These are phyloP conservation scores for Mortierella sp. DNA, from an alignment of 371 early-diverging fungal genomes.

Conservation along the genomic window DNA sequence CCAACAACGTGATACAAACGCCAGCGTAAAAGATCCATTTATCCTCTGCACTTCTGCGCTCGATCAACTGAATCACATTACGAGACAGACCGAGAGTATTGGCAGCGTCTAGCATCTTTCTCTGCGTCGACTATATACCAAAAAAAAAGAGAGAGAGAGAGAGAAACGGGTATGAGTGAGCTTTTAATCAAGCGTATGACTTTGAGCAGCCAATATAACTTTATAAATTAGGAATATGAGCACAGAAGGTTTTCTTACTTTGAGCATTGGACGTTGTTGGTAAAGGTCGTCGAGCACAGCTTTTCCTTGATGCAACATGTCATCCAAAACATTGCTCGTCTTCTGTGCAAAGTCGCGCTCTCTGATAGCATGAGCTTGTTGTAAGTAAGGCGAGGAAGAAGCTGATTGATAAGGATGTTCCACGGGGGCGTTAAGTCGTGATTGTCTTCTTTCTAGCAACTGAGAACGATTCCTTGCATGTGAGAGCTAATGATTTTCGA, in stretches of 20 bases:
- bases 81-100: conserved; percentile 87
- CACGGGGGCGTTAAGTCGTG: conserved; percentile 34
- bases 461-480: conserved; percentile 62
- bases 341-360: conserved; percentile 64
- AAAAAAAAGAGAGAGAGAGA: background rate
- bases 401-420: conserved; percentile 40
- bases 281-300: conserved; percentile 76
- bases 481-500: conserved; percentile 20
- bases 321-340: conserved; percentile 77
- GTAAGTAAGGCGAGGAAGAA: conserved; percentile 39
- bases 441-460: conserved; percentile 62
- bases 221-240: background rate
- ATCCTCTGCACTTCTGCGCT: conserved; percentile 83
- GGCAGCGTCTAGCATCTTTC: conserved; percentile 81
- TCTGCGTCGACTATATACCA: conserved; percentile 74
- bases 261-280: conserved; percentile 84
- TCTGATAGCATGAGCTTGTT: conserved; percentile 50
- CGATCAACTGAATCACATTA: conserved; percentile 85
- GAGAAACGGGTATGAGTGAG: background rate
- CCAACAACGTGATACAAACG: conserved; percentile 69
- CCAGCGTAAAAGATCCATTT: conserved; percentile 86
- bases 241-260: conserved; percentile 62
- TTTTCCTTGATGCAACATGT: conserved; percentile 80
- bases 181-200: background rate
- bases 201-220: background rate